Conservation (phyloP, 23 red algal genomes). For the Cyanidium caldarium region DNA sequence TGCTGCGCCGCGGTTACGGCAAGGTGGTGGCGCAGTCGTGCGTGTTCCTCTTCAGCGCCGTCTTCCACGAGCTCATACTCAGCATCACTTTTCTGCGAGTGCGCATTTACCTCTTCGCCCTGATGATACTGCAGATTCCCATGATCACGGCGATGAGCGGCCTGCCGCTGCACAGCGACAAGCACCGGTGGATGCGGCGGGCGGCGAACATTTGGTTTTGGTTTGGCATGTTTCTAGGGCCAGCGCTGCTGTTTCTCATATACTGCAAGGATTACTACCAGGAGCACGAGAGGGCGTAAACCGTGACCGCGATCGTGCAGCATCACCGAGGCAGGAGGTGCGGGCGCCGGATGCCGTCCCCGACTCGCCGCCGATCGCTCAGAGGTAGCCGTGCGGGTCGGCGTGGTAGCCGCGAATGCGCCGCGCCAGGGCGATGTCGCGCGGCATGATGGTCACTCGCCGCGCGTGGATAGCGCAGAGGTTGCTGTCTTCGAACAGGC, state of each 20-base stretch:
- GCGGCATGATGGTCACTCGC: slow-evolving; percentile 82
- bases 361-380: not conserved
- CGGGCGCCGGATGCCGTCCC: not conserved
- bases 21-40: not conserved
- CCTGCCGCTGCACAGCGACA: not conserved
- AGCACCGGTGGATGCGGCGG: not conserved
- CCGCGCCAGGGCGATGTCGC: slow-evolving; percentile 74
- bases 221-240: slow-evolving; percentile 26
- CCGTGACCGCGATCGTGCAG: no score
- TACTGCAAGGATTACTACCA: slow-evolving; percentile 6
- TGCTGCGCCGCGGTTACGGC: not conserved
- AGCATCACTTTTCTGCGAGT: slow-evolving; percentile 13
- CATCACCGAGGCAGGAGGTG: not conserved
- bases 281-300: not conserved
- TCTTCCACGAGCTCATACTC: slow-evolving; percentile 23
- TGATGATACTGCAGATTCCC: slow-evolving; percentile 30
- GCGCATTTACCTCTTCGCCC: not conserved
- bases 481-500: slow-evolving; percentile 75
- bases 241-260: slow-evolving; percentile 6
- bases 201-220: slow-evolving; percentile 14
- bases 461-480: slow-evolving; percentile 83
- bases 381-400: slow-evolving; percentile 45
- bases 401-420: slow-evolving; percentile 63
- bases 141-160: not conserved
- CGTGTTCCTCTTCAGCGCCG: slow-evolving; percentile 10